These are phyloP conservation scores for Xylaria telfairii DNA, from an alignment of 495 filamentous ascomycete species.

Conservation along the genomic window DNA sequence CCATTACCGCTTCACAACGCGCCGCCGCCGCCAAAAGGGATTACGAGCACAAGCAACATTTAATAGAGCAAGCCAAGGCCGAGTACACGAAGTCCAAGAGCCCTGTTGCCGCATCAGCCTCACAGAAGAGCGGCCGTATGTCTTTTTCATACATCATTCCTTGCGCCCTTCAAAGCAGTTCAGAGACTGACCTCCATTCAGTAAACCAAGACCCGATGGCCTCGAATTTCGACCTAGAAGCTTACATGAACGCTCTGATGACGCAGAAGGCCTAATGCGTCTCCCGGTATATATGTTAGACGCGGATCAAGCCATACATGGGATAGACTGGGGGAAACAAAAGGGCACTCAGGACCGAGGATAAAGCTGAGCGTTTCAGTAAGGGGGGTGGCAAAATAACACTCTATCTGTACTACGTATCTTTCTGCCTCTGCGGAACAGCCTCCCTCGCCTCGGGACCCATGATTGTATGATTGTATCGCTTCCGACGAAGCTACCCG, in stretches of 20 bases:
- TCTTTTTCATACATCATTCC: constrained; percentile 29
- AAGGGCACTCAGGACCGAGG: constrained; percentile 20
- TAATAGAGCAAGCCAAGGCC: constrained; percentile 90
- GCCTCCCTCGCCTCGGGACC: constrained; percentile 20
- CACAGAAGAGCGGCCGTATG: constrained; percentile 66
- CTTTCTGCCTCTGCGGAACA: constrained; percentile 12
- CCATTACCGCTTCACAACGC: constrained; percentile 70
- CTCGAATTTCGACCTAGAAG: constrained; percentile 89
- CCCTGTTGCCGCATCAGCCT: constrained; percentile 56
- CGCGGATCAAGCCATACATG: constrained; percentile 12
- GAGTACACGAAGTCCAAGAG: constrained; percentile 85
- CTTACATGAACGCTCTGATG: constrained; percentile 71
- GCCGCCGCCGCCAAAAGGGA: constrained; percentile 71
- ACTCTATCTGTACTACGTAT: constrained; percentile 20
- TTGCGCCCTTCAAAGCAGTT: background rate
- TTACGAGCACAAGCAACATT: constrained; percentile 81
- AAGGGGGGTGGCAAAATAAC: constrained; percentile 4
- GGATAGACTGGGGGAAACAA: constrained; percentile 25
- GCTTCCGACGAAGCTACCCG: constrained; percentile 40
- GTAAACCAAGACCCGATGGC: constrained; percentile 84
- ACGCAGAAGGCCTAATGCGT: constrained; percentile 48
- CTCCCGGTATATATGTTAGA: constrained; percentile 13
- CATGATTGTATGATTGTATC: constrained; percentile 47
- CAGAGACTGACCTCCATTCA: constrained; percentile 45
- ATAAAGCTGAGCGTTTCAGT: constrained; percentile 18